Evolutionary conservation across 2,329 filamentous ascomycete genomes (phyloP), one percentile per base, ranked within the genome.

Genomic region (Didymella glomerata): DNA sequence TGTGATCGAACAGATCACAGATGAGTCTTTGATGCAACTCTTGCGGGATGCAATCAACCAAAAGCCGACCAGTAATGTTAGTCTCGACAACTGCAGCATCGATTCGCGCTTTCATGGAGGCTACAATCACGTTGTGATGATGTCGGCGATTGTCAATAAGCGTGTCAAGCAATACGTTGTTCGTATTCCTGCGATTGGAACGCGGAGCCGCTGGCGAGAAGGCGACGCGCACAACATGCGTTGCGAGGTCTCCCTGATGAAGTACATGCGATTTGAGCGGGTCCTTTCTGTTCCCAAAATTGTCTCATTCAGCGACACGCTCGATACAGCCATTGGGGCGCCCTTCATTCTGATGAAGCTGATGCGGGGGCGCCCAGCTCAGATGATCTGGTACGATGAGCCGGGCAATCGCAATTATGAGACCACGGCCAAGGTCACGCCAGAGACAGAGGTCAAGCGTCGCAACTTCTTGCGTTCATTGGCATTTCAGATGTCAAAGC

Each of bases 321-420:
- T 42, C 13, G 40, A 42, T 7, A 42, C 40, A 22, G 22, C 24
- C 40, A 25, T 42, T 25, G 40, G 40, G 8, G 40, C 40, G 22
- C 40, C 40, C 13, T 42, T 22, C 40, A 42, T 42, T n/a, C 10
- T 42, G 22, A 25, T 25, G 40, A 42, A 42, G 8, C 20, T 22
- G 10, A 25, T 42, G 22, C 13, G 40, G 25, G 22, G 40, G 24
- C 40, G 40, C 7, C 40, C 40, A 42, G 40, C 40, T 6, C 40
- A 42, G 40, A 42, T 42, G 40, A 42, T 42, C 13, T 42, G 40
- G 40, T 42, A 42, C 11, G 40, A 42, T 16, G 20, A 42, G 40
- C 40, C 40, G 18, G 40, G 40, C 14, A 42, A 42, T 8, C 20
- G 40, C 14, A 42, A 22, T 1, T 42, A 42, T n/a, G 40, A 42